Conservation (phyloP, 495 filamentous ascomycete genomes). For the Xylaria venustula region DNA sequence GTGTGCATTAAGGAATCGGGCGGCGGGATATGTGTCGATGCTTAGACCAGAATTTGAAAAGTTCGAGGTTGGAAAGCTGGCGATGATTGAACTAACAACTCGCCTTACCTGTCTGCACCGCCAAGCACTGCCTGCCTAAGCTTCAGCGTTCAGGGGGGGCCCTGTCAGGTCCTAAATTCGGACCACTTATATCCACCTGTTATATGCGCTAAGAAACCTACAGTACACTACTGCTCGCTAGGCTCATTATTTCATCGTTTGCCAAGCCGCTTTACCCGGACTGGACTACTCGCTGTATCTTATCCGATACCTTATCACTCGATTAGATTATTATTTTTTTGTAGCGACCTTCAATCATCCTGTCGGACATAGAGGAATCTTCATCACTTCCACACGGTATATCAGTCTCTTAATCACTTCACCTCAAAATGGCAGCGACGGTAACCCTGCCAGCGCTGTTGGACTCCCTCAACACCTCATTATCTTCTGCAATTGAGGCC, state of each 20-base stretch:
- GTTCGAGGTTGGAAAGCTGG: background rate
- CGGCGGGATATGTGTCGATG: background rate
- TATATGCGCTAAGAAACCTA: background rate
- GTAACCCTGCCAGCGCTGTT: slow-evolving; percentile 57
- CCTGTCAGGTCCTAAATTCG: background rate
- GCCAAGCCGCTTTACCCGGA: background rate
- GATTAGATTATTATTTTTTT: slow-evolving; percentile 7
- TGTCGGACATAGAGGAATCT: background rate
- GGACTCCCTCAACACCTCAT: slow-evolving; percentile 60
- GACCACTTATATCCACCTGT: background rate
- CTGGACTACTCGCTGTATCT: no score
- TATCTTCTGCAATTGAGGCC: slow-evolving; percentile 59
- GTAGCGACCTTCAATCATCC: no score
- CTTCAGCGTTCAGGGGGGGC: background rate
- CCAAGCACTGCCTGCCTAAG: background rate
- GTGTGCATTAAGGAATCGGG: background rate
- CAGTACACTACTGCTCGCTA: background rate
- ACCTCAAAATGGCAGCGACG: slow-evolving; percentile 45
- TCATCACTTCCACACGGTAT: background rate
- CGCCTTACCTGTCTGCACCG: background rate
- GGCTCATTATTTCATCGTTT: background rate
- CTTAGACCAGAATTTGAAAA: background rate
- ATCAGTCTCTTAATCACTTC: background rate
- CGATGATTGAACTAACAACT: background rate
- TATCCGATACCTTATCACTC: background rate